Evolutionary conservation across 2,329 filamentous ascomycete genomes (phyloP).

Genomic region (Juglanconis sp.): DNA sequence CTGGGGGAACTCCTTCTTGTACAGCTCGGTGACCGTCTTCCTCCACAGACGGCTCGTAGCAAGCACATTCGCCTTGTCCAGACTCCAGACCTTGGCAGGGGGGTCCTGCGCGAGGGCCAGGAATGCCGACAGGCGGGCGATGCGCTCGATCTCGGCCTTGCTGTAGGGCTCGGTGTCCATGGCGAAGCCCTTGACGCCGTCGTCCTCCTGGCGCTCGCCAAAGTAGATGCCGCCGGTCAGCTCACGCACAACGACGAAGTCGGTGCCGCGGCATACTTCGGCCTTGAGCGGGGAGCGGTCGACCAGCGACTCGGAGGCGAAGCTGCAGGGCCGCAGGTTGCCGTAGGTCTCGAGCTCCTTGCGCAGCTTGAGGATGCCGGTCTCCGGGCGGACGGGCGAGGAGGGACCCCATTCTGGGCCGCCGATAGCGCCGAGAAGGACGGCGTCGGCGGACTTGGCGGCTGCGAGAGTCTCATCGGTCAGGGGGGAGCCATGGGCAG

Average conservation of each 20-base stretch:
- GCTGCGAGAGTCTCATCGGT: slow-evolving; percentile 40
- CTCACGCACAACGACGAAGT: slow-evolving; percentile 92
- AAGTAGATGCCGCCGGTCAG: slow-evolving; percentile 95
- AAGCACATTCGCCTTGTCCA: slow-evolving; percentile 97
- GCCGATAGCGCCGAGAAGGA: slow-evolving; percentile 46
- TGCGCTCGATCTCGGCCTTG: slow-evolving; percentile 79
- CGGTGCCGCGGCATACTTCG: slow-evolving; percentile 77
- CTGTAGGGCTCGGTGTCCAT: slow-evolving; percentile 87
- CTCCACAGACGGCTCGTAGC: slow-evolving; percentile 88
- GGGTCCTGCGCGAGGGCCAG: slow-evolving; percentile 75
- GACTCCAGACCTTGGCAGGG: slow-evolving; percentile 74
- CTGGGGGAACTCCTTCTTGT: slow-evolving; percentile 85
- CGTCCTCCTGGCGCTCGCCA: slow-evolving; percentile 78
- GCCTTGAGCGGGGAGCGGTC: slow-evolving; percentile 84
- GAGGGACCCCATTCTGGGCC: slow-evolving; percentile 67
- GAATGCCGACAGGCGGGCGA: slow-evolving; percentile 77
- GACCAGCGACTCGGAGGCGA: slow-evolving; percentile 82
- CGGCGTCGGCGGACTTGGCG: slow-evolving; percentile 38
- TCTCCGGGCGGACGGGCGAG: slow-evolving; percentile 75
- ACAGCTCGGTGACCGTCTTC: slow-evolving; percentile 79
- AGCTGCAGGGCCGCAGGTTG: slow-evolving; percentile 94
- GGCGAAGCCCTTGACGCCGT: slow-evolving; percentile 65
- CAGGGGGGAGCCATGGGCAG: slow-evolving; percentile 41
- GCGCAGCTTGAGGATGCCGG: slow-evolving; percentile 85
- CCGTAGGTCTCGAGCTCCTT: slow-evolving; percentile 93